A percentile compares a stretch with the other conserved stretches of the same genome.
phyloP scores from a whole-genome alignment of 305 asterid species.

The Fraxinus latifolia region DNA sequence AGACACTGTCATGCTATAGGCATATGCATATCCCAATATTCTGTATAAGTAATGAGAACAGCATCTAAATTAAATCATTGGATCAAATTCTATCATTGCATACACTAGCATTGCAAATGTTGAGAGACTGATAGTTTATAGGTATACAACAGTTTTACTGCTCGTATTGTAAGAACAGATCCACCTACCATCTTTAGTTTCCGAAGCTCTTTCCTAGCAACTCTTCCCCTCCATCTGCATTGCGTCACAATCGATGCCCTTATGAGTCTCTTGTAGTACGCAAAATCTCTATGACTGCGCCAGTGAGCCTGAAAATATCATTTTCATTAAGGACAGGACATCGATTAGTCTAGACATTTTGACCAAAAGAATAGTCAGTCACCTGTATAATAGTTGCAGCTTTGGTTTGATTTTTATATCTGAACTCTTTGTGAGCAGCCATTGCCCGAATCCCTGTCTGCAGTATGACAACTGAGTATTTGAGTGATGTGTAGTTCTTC shows the following conservation, averaged over 20 bases:
- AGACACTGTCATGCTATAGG: background rate
- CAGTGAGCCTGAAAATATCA: slow-evolving; percentile 61
- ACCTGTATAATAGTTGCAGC: slow-evolving; percentile 72
- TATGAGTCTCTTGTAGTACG: slow-evolving; percentile 67
- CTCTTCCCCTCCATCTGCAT: slow-evolving; percentile 87
- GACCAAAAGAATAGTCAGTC: slow-evolving; percentile 25
- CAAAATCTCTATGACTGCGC: slow-evolving; percentile 69
- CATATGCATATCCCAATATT: background rate
- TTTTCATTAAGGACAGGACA: slow-evolving; percentile 27
- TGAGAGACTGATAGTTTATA: background rate
- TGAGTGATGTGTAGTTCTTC: slow-evolving; percentile 52
- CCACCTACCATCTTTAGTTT: slow-evolving; percentile 74
- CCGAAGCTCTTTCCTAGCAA: slow-evolving; percentile 73
- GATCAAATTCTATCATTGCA: slow-evolving; percentile 14
- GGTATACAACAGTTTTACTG: slow-evolving; percentile 2
- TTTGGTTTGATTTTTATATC: slow-evolving; percentile 58
- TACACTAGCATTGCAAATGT: slow-evolving; percentile 2
- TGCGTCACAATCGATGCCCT: slow-evolving; percentile 68
- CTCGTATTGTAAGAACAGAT: slow-evolving; percentile 14
- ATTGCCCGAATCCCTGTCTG: slow-evolving; percentile 78
- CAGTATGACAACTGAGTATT: slow-evolving; percentile 49
- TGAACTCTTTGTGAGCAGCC: slow-evolving; percentile 66
- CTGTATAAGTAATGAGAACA: background rate
- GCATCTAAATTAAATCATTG: background rate
- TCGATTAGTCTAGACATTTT: background rate